These are phyloP conservation scores for Bromus sterilis DNA, from an alignment of 176 grass and related monocot species.

Conservation along the genomic window DNA sequence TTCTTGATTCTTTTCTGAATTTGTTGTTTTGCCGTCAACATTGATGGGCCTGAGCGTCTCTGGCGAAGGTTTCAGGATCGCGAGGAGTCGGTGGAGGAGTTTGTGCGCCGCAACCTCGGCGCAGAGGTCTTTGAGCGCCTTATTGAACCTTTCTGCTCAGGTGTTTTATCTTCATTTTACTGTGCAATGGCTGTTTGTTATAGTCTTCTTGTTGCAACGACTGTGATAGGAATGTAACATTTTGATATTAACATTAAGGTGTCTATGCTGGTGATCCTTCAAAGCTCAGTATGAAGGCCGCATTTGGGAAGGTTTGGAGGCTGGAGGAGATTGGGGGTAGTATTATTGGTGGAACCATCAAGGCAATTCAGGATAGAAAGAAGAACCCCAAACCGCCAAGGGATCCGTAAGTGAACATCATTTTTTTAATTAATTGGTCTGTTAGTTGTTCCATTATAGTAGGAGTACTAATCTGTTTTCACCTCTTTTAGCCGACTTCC, in stretches of 20 bases:
- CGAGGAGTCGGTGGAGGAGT: conserved; percentile 94
- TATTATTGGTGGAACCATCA: conserved; percentile 91
- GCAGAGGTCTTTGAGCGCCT: conserved; percentile 89
- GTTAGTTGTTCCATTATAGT: neutral
- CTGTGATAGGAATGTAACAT: neutral
- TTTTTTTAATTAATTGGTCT: neutral
- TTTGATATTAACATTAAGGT: conserved; percentile 34
- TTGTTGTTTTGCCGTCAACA: neutral
- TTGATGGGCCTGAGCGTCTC: conserved; percentile 23
- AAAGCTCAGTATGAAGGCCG: conserved; percentile 93
- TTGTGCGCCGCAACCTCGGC: conserved; percentile 91
- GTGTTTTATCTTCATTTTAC: conserved; percentile 20
- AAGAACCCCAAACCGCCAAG: conserved; percentile 54
- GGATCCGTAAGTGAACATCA: conserved; percentile 56
- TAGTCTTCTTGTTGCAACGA: neutral
- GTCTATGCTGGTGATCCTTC: conserved; percentile 93
- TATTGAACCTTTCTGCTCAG: conserved; percentile 95
- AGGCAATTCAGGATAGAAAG: conserved; percentile 74
- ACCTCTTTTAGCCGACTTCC: conserved; percentile 51
- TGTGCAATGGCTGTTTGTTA: neutral
- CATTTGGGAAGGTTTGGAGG: conserved; percentile 89
- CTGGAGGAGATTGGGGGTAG: conserved; percentile 75
- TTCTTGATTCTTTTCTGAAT: neutral
- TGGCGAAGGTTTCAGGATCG: conserved; percentile 85
- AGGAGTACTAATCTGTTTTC: conserved; percentile 3